Percentiles rank a stretch among this genome's conserved stretches.
phyloP scores from a whole-genome alignment of 2,329 filamentous ascomycete genomes.

The Ophiostoma sp. region DNA sequence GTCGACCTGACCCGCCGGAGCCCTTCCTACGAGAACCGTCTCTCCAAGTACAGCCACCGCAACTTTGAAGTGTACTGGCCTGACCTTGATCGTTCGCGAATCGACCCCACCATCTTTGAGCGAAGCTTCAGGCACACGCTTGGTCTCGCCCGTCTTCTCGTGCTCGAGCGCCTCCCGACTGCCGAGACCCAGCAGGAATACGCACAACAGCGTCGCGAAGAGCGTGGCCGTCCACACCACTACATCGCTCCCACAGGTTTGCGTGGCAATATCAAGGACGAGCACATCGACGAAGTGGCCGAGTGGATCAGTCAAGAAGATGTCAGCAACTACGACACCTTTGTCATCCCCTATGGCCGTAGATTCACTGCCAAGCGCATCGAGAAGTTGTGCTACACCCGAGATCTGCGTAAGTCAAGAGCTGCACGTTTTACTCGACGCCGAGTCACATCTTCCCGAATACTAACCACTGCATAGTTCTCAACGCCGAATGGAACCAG shows the following conservation, averaged over 20 bases:
- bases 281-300: slow-evolving; percentile 71
- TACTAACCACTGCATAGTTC: slow-evolving; percentile 37
- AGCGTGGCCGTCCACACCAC: background rate
- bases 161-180: slow-evolving; percentile 53
- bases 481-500: slow-evolving; percentile 85
- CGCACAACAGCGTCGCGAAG: background rate
- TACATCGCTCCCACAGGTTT: slow-evolving; percentile 35
- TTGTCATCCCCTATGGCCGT: slow-evolving; percentile 63
- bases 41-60: slow-evolving; percentile 78
- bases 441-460: too few species aligned
- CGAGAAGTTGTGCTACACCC: slow-evolving; percentile 74
- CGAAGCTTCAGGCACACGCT: slow-evolving; percentile 69
- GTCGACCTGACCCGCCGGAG: slow-evolving; percentile 74
- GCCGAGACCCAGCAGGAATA: background rate
- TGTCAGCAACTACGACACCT: slow-evolving; percentile 72
- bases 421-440: background rate
- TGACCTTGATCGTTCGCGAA: slow-evolving; percentile 62
- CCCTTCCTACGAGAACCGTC: slow-evolving; percentile 79
- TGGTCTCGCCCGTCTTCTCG: slow-evolving; percentile 71
- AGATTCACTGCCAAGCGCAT: slow-evolving; percentile 63
- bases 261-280: slow-evolving; percentile 67
- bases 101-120: slow-evolving; percentile 85
- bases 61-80: slow-evolving; percentile 83
- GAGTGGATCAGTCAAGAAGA: slow-evolving; percentile 77
- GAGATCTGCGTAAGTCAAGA: slow-evolving; percentile 54